Base-by-base conservation (phyloP, 768 basidiomycete species). In the Macrolepiota dolichaula region DNA sequence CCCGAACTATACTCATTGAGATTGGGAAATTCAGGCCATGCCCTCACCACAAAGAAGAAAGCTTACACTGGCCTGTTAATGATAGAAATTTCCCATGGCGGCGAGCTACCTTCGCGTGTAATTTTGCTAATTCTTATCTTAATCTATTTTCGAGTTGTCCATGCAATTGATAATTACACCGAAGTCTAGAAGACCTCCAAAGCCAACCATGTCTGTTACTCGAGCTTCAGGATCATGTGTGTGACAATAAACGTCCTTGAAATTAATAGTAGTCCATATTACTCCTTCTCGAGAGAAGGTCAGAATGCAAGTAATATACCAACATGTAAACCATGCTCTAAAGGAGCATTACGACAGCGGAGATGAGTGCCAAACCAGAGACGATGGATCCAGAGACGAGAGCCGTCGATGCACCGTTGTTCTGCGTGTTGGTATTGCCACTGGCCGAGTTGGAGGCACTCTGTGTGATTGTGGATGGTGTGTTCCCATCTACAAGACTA, bases 391-490 rank as follows among this genome's bases (percentile, higher is more conserved):
- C 60, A 6, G 63, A 64, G 1, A 51, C 29, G 29, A 55, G 25
- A 40, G 57, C 13, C 13, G 38, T 47, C 42, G 53, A 60, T 9
- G 54, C 38, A 17, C 54, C 55, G 10, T 19, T 50, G 44, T 46
- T 47, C 36, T 51, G 22, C 10, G 47, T 53, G 44, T 50, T 47
- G 44, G 19, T 38, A 29, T 44, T 29, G 4, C 35, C 4, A 47
- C 29, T 19, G 17, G 15, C 25, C 15, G 29, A n/a, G 24, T 52
- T 42, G n/a, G 15, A 36, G 1, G 77, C 74, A 32, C 69, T 76
- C 60, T 78, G 66, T 15, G 64, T 51, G 49, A 81, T 76, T 22
- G 68, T 70, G 1, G 75, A 65, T 9, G 79, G 78, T 0, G 68
- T 71, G 1, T 63, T 63, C 11, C 79, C 79, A 65, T 81, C 80